Evolutionary conservation across 208 protist genomes (phyloP).

Genomic region (Trypanosoma caninum): DNA sequence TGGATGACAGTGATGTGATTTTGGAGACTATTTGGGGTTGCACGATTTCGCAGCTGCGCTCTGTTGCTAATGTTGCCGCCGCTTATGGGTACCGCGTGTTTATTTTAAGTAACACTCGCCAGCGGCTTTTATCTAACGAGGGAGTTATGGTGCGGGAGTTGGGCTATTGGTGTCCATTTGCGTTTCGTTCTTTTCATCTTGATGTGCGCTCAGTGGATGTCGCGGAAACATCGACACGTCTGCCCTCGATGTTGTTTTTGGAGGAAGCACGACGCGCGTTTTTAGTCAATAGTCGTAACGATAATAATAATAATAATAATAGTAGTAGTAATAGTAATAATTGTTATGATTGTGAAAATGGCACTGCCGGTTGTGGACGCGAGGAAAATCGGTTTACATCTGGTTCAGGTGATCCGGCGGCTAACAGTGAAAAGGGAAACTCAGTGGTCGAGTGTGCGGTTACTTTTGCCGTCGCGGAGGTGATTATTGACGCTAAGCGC

Average conservation of each 20-base stretch:
- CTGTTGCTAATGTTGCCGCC: constrained; percentile 1
- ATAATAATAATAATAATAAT: constrained; percentile 1
- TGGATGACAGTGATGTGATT: background rate
- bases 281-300: background rate
- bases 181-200: constrained; percentile 21
- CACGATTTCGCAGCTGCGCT: constrained; percentile 1
- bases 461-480: constrained; percentile 15
- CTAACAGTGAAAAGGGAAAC: background rate
- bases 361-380: background rate
- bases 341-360: background rate
- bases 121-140: constrained; percentile 11
- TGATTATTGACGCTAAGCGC: background rate
- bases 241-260: constrained; percentile 1
- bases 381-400: background rate
- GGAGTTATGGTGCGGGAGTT: constrained; percentile 19
- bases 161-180: constrained; percentile 14
- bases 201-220: constrained; percentile 1
- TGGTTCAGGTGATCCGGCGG: background rate
- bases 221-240: background rate
- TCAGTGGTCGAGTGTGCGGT: background rate
- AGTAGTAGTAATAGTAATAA: background rate
- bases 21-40: constrained; percentile 12
- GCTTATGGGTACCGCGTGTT: constrained; percentile 5
- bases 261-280: constrained; percentile 13
- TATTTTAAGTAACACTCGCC: constrained; percentile 10